Conservation (phyloP, 2,329 filamentous ascomycete species). For the Fusarium begoniae region DNA sequence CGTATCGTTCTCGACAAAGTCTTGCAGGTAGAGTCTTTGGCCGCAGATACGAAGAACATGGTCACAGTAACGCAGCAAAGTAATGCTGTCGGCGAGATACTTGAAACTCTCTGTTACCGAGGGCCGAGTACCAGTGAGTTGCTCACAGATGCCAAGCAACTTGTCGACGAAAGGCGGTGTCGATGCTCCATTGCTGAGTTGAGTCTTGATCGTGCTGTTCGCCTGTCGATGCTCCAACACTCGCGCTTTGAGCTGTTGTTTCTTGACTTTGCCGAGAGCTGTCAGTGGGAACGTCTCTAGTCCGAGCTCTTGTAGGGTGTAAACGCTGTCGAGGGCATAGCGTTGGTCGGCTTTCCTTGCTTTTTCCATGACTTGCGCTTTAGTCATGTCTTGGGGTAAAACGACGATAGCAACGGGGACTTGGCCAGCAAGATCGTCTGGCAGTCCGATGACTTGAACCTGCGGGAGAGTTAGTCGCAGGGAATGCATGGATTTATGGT, state of each 20-base stretch:
- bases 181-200: not conserved
- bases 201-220: not conserved
- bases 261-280: slow-evolving; percentile 56
- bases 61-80: slow-evolving; percentile 51
- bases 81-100: slow-evolving; percentile 50
- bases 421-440: slow-evolving; percentile 57
- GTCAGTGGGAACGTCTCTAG: slow-evolving; percentile 52
- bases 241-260: slow-evolving; percentile 46
- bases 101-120: slow-evolving; percentile 38
- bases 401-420: slow-evolving; percentile 57
- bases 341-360: slow-evolving; percentile 47
- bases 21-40: slow-evolving; percentile 48
- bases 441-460: slow-evolving; percentile 54
- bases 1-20: slow-evolving; percentile 45
- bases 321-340: slow-evolving; percentile 52
- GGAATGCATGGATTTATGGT: not conserved
- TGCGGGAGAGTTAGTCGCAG: slow-evolving; percentile 24
- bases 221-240: slow-evolving; percentile 31
- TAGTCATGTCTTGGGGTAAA: slow-evolving; percentile 44
- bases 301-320: slow-evolving; percentile 53
- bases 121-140: slow-evolving; percentile 43
- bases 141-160: slow-evolving; percentile 44
- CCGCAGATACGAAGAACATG: slow-evolving; percentile 40
- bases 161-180: slow-evolving; percentile 24
- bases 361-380: slow-evolving; percentile 45